Evolutionary conservation across 768 basidiomycete genomes (phyloP).

Genomic region (Cytidiella melzeri): DNA sequence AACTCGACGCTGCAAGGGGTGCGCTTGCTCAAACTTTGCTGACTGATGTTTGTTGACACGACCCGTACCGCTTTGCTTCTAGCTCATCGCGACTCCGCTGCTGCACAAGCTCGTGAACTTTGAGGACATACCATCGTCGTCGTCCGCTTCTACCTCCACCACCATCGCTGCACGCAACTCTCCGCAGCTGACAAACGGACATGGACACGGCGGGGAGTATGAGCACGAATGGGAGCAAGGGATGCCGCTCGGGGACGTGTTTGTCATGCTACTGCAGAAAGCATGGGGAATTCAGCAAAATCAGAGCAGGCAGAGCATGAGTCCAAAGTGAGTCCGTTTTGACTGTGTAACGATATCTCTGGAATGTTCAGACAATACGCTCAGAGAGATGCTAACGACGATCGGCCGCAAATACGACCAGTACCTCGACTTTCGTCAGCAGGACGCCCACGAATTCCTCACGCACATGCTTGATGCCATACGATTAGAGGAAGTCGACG

Average conservation of each 20-base stretch:
- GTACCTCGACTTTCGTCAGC: constrained; percentile 91
- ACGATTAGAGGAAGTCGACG: constrained; percentile 93
- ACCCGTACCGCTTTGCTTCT: constrained; percentile 3
- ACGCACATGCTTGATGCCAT: constrained; percentile 86
- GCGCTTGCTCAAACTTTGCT: constrained; percentile 26
- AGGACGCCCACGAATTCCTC: constrained; percentile 93
- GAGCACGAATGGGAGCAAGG: constrained; percentile 49
- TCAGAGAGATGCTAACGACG: constrained; percentile 52
- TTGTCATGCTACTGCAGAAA: constrained; percentile 50
- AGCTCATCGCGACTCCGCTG: constrained; percentile 65
- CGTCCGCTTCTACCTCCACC: constrained; percentile 21
- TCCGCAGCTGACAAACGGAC: constrained; percentile 66
- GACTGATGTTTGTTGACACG: not conserved
- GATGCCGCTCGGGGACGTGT: constrained; percentile 69
- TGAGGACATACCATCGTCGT: constrained; percentile 39
- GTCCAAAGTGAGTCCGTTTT: constrained; percentile 52
- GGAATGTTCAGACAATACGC: not conserved
- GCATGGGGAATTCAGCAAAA: constrained; percentile 60
- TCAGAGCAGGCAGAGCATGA: constrained; percentile 46
- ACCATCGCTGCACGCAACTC: constrained; percentile 37
- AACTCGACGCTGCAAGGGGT: constrained; percentile 91
- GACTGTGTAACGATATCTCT: constrained; percentile 1
- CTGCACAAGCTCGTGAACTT: constrained; percentile 55
- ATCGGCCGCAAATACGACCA: constrained; percentile 88
- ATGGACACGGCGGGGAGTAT: constrained; percentile 42